Evolutionary conservation across 495 filamentous ascomycete genomes (phyloP), one percentile per base, ranked within the genome.

Genomic region (Lasiosphaeriaceae sp.): DNA sequence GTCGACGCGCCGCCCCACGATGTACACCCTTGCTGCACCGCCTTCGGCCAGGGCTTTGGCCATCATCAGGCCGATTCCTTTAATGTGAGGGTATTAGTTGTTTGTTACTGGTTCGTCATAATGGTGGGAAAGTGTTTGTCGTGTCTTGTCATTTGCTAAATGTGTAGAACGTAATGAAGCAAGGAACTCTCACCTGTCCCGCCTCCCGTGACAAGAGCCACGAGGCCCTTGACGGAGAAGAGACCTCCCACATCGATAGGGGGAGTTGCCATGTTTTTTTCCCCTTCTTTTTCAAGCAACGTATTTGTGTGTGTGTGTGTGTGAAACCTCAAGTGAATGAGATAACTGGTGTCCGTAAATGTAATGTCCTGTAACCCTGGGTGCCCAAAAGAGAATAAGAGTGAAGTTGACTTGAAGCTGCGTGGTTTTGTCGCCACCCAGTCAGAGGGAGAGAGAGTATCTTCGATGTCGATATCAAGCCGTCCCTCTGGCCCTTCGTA

Each of bases 21-120:
- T 89, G 78, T 89, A 92, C 22, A 92, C 82, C 54, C 83, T 84
- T 14, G 71, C 57, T 9, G 88, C 87, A 12, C 88, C 88, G 21
- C 57, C 67, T 11, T 56, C 56, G 23, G 75, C 84, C 3, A 91
- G 78, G 23, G 86, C 84, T 56, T 78, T 78, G 9, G 87, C 77
- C 69, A 89, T 87, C 77, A 85, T 84, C 16, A 81, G 67, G 19
- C 87, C 87, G 60, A 89, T 86, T 14, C 86, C 86, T 86, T 41
- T 37, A 37, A 37, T 37, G 34, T 37, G 41, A 22, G 47, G 20
- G n/a, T 5, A 20, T 39, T 41, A 4, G 19, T 52, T n/a, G n/a
- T n/a, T n/a, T n/a, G n/a, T n/a, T n/a, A n/a, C n/a, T n/a, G n/a
- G n/a, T n/a, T n/a, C n/a, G n/a, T n/a, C n/a, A n/a, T n/a, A n/a